Percentiles rank a stretch among this genome's conserved stretches.
Conservation (phyloP, 208 protist species). For the Porcisia hertigi region DNA sequence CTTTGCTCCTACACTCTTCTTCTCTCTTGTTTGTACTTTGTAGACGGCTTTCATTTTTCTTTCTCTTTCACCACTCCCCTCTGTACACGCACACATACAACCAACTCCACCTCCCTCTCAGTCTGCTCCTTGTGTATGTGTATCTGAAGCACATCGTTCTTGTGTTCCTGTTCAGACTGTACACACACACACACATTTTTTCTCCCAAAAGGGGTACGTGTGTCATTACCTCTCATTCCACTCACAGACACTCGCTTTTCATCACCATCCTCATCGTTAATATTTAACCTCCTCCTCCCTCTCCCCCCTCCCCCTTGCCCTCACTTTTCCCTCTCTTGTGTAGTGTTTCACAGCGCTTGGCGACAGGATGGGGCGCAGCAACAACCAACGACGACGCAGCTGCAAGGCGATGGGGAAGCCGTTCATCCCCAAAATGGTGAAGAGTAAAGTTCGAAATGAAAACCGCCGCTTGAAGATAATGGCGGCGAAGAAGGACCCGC, state of each 20-base stretch:
- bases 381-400: constrained; percentile 78
- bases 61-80: neutral
- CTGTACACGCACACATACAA: neutral
- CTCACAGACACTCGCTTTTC: too few relatives aligned
- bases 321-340: neutral
- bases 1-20: neutral
- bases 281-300: too few relatives aligned
- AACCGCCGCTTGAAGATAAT: constrained; percentile 60
- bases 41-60: neutral
- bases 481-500: constrained; percentile 35
- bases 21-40: neutral
- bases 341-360: neutral
- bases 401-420: constrained; percentile 54
- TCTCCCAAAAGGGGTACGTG: too few relatives aligned
- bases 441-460: constrained; percentile 82
- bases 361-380: constrained; percentile 76
- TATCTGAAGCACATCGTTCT: too few relatives aligned
- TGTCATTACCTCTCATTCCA: too few relatives aligned
- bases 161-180: too few relatives aligned
- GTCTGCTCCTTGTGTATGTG: too few relatives aligned
- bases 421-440: constrained; percentile 82
- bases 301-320: neutral
- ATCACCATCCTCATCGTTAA: too few relatives aligned
- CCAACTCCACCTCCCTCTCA: neutral
- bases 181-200: too few relatives aligned